phyloP scores from a whole-genome alignment of 2,329 filamentous ascomycete species.

The Volutella citrinella region DNA sequence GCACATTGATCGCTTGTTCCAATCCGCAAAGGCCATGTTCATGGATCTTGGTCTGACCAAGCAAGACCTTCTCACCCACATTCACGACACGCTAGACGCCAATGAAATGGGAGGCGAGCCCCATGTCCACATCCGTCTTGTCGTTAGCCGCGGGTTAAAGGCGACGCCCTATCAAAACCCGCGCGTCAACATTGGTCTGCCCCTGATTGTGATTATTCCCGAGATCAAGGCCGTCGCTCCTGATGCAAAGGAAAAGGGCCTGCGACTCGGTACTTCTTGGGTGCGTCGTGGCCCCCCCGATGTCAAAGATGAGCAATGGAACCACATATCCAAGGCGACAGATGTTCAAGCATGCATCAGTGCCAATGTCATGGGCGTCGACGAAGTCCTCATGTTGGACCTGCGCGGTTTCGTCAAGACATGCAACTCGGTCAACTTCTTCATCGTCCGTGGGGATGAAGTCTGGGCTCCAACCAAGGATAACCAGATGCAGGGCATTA shows the following conservation, averaged over 20 bases:
- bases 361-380: slow-evolving; percentile 28
- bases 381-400: slow-evolving; percentile 30
- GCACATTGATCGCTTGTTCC: slow-evolving; percentile 26
- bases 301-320: slow-evolving; percentile 31
- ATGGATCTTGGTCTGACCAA: slow-evolving; percentile 27
- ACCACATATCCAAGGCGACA: slow-evolving; percentile 30
- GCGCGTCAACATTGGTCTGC: slow-evolving; percentile 24
- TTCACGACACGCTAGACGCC: slow-evolving; percentile 24
- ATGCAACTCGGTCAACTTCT: slow-evolving; percentile 32
- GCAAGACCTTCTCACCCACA: slow-evolving; percentile 18
- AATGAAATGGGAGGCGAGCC: slow-evolving; percentile 24
- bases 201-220: slow-evolving; percentile 29
- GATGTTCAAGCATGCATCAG: slow-evolving; percentile 29
- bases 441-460: slow-evolving; percentile 28
- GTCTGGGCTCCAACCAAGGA: slow-evolving; percentile 31
- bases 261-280: slow-evolving; percentile 25
- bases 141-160: slow-evolving; percentile 27
- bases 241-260: slow-evolving; percentile 17
- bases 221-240: slow-evolving; percentile 25
- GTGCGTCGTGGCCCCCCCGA: slow-evolving; percentile 28
- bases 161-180: slow-evolving; percentile 27
- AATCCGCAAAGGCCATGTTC: slow-evolving; percentile 27
- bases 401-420: slow-evolving; percentile 28
- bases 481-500: slow-evolving; percentile 31
- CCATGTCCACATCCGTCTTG: slow-evolving; percentile 27